Evolutionary conservation across 345 rosid species (phyloP).

Genomic region (Lumnitzera littorea): DNA sequence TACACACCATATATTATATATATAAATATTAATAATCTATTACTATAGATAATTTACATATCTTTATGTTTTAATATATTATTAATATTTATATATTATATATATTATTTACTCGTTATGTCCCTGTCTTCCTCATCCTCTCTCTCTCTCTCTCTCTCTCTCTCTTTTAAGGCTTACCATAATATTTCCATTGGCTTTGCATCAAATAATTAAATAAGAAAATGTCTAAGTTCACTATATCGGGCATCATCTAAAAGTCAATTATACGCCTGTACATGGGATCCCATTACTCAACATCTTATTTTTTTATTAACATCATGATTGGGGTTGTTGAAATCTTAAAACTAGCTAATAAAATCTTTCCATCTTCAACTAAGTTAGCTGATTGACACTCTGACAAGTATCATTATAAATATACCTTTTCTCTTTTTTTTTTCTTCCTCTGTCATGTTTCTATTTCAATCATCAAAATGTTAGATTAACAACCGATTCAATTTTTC

Average conservation of each 20-base stretch:
- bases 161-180: not conserved
- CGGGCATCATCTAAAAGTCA: constrained; percentile 1
- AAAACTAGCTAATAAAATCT: not conserved
- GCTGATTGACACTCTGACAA: not conserved
- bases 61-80: not conserved
- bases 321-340: not conserved
- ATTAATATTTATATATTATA: too few relatives aligned
- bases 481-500: too few relatives aligned
- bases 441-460: too few relatives aligned
- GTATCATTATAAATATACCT: not conserved
- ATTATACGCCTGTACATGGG: constrained; percentile 13
- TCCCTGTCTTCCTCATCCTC: too few relatives aligned
- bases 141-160: not conserved
- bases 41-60: too few relatives aligned
- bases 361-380: constrained; percentile 3
- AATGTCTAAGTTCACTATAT: too few relatives aligned
- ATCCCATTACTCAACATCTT: constrained; percentile 9
- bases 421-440: not conserved
- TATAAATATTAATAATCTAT: too few relatives aligned
- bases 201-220: too few relatives aligned
- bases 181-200: constrained; percentile 4
- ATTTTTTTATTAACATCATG: not conserved
- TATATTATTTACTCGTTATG: too few relatives aligned
- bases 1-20: too few relatives aligned
- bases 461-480: too few relatives aligned